phyloP scores from a whole-genome alignment of 805 yeast genomes.

The Nakazawaea pomicola region DNA sequence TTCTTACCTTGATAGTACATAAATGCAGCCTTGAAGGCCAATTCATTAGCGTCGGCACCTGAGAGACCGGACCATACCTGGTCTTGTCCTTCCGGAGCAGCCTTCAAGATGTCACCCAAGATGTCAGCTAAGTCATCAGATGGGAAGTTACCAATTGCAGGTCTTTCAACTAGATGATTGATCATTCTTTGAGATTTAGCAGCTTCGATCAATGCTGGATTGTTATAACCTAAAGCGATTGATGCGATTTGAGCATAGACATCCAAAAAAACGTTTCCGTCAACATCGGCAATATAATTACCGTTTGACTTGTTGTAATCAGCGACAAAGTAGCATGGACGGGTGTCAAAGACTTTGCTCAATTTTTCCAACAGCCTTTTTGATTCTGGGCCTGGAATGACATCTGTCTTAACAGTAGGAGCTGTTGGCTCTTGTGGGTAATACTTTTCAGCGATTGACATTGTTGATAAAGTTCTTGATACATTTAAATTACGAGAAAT shows the following conservation, averaged over 20 bases:
- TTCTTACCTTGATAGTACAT: conserved; percentile 54
- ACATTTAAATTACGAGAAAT: not conserved
- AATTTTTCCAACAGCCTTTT: conserved; percentile 32
- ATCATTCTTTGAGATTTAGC: conserved; percentile 61
- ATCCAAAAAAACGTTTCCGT: conserved; percentile 57
- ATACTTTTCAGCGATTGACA: conserved; percentile 24
- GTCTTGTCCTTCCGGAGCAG: conserved; percentile 59
- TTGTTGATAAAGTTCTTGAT: conserved; percentile 2
- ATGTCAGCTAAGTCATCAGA: conserved; percentile 47
- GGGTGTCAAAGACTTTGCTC: conserved; percentile 49
- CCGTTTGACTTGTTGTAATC: conserved; percentile 62
- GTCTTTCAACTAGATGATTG: conserved; percentile 61
- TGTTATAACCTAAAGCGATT: conserved; percentile 66
- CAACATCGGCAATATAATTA: conserved; percentile 62
- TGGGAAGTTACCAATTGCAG: conserved; percentile 65
- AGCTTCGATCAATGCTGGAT: conserved; percentile 53
- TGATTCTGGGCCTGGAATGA: conserved; percentile 44
- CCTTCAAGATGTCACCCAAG: conserved; percentile 46
- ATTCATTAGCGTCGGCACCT: conserved; percentile 68
- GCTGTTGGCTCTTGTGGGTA: conserved; percentile 45
- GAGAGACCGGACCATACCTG: conserved; percentile 62
- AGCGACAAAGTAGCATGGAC: conserved; percentile 59
- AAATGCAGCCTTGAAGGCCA: conserved; percentile 68
- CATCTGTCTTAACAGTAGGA: conserved; percentile 36
- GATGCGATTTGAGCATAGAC: conserved; percentile 72